Evolutionary conservation across 805 yeast species (phyloP), one percentile per base, ranked within the genome.

Genomic region (Candida silvicultrix): DNA sequence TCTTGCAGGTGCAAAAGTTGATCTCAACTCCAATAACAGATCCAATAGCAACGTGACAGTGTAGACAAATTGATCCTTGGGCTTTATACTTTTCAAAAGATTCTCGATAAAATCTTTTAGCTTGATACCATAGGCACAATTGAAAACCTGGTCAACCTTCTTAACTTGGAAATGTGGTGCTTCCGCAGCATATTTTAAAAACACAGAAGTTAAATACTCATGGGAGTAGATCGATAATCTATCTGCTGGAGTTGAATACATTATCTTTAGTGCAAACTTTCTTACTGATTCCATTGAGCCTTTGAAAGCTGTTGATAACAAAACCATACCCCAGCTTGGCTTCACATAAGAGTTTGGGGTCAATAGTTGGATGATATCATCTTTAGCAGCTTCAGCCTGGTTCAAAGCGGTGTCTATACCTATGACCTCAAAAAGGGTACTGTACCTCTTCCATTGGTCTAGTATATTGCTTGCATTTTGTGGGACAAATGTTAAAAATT

Each of bases 381-480:
- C 65, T 1, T 75, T 64, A 0, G 94, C 92, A 12, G 88, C 96
- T 53, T 82, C 81, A 0, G 90, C 80, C 63, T 90, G 97, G 55
- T 90, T 89, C 55, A 87, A 65, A 0, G 96, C 85, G 0, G 96
- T 80, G 60, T 89, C 97, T 36, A 89, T 74, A 1, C 89, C 94
- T 23, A 87, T 66, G 41, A 89, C 85, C 57, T 89, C 96, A 55
- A 78, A 84, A 14, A 89, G 64, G 0, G 96, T 86, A 23, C 80
- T 70, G 56, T 72, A 89, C 48, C 86, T 73, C 38, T 77, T 72
- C 97, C 97, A 89, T 20, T 80, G 74, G 6, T 64, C 67, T 18
- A 76, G 56, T 38, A 70, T 68, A 18, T 46, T 46, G 0, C 61
- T 64, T 1, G 40, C 38, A 2, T 45, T n/a, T 3, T 38, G 5